A percentile compares a stretch with the other conserved stretches of the same genome.
Evolutionary conservation across 75 land plant species (phyloP).

Genomic region (Cunninghamia lanceolata): DNA sequence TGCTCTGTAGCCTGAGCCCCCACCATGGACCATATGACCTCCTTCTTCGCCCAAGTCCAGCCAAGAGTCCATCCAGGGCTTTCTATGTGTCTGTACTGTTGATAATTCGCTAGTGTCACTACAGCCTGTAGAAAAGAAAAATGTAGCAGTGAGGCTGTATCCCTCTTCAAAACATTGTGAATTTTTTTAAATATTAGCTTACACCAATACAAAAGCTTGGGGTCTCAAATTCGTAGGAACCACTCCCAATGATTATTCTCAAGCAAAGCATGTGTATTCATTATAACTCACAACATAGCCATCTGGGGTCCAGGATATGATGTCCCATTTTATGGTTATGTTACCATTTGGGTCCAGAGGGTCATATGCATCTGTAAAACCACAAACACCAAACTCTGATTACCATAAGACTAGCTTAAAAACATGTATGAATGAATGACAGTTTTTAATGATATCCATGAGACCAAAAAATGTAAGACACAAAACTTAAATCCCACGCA

Average conservation of each 20-base stretch:
- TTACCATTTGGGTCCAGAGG: slow-evolving; percentile 77
- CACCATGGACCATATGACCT: slow-evolving; percentile 73
- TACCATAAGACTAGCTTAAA: background rate
- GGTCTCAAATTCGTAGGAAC: background rate
- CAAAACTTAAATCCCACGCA: background rate
- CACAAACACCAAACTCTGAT: background rate
- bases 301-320: slow-evolving; percentile 67
- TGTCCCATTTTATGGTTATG: slow-evolving; percentile 81
- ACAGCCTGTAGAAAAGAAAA: slow-evolving; percentile 28
- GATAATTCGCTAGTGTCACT: slow-evolving; percentile 70
- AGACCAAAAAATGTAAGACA: background rate
- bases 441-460: no score
- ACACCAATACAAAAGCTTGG: background rate
- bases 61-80: slow-evolving; percentile 74
- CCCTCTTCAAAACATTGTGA: background rate
- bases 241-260: background rate
- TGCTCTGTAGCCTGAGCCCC: slow-evolving; percentile 80
- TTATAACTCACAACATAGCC: slow-evolving; percentile 59
- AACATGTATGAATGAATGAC: no score
- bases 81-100: slow-evolving; percentile 69
- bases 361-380: slow-evolving; percentile 58
- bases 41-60: slow-evolving; percentile 79
- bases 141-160: background rate
- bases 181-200: background rate
- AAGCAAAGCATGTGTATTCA: background rate